phyloP scores from a whole-genome alignment of 768 basidiomycete species.

The Boletus subcaerulescens region DNA sequence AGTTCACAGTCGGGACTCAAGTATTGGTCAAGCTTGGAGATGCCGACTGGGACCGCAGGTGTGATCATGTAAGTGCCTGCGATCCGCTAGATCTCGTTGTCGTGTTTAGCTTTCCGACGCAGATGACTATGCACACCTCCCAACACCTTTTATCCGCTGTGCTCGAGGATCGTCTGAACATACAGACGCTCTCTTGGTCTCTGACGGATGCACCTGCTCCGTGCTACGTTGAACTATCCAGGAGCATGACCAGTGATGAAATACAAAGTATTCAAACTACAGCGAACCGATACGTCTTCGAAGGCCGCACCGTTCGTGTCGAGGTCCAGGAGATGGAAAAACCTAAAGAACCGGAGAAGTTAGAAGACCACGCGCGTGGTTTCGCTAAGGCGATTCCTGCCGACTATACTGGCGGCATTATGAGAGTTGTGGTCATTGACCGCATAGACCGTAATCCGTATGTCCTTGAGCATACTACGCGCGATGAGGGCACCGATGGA shows the following conservation, averaged over 20 bases:
- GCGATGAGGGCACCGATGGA: not conserved
- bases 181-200: conserved; percentile 83
- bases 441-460: conserved; percentile 79
- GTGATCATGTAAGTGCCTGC: conserved; percentile 61
- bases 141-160: conserved; percentile 82
- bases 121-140: conserved; percentile 85
- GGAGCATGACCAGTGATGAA: conserved; percentile 63
- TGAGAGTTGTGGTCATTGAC: conserved; percentile 79
- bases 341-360: conserved; percentile 31
- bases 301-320: conserved; percentile 65
- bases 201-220: conserved; percentile 63
- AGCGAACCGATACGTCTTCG: conserved; percentile 66
- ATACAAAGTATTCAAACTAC: conserved; percentile 57
- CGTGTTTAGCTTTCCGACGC: not conserved
- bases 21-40: conserved; percentile 56
- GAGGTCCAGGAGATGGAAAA: conserved; percentile 68
- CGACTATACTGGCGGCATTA: conserved; percentile 75
- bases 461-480: conserved; percentile 25
- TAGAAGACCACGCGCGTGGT: conserved; percentile 46
- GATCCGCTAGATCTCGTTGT: not conserved
- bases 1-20: conserved; percentile 48
- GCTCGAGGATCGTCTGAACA: conserved; percentile 58
- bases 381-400: conserved; percentile 57
- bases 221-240: conserved; percentile 75
- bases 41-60: conserved; percentile 59